Percentiles rank a stretch among this genome's conserved stretches.
phyloP scores from a whole-genome alignment of 306 rosid genomes.

The Quercus variabilis region DNA sequence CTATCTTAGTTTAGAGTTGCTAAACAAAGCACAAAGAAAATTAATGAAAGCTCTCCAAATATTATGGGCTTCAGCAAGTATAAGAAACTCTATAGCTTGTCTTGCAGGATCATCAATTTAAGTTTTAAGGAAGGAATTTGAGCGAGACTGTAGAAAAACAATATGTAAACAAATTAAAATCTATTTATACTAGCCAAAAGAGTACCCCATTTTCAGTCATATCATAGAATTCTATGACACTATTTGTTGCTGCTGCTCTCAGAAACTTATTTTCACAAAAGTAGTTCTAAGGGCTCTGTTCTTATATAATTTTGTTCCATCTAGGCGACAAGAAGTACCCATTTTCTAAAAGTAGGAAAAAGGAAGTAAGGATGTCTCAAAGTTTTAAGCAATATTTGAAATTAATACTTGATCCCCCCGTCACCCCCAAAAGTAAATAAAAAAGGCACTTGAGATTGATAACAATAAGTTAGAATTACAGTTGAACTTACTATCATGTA shows the following conservation, averaged over 20 bases:
- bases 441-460: not conserved
- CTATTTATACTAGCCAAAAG: slow-evolving; percentile 12
- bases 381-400: not conserved
- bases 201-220: not conserved
- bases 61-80: slow-evolving; percentile 72
- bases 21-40: slow-evolving; percentile 5
- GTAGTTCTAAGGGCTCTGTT: slow-evolving; percentile 89
- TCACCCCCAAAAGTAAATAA: no score
- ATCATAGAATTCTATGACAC: not conserved
- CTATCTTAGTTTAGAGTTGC: not conserved
- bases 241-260: slow-evolving; percentile 5
- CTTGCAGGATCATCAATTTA: slow-evolving; percentile 80
- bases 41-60: slow-evolving; percentile 57
- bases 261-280: slow-evolving; percentile 62
- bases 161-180: slow-evolving; percentile 18
- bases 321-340: slow-evolving; percentile 79
- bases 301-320: slow-evolving; percentile 75
- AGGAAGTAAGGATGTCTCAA: slow-evolving; percentile 5
- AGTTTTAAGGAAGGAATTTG: slow-evolving; percentile 63
- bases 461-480: slow-evolving; percentile 16
- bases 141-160: slow-evolving; percentile 57
- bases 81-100: slow-evolving; percentile 89
- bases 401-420: no score
- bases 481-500: slow-evolving; percentile 61
- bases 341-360: slow-evolving; percentile 49